phyloP scores from a whole-genome alignment of 2,329 filamentous ascomycete genomes.

The Penicillium capsulatum region DNA sequence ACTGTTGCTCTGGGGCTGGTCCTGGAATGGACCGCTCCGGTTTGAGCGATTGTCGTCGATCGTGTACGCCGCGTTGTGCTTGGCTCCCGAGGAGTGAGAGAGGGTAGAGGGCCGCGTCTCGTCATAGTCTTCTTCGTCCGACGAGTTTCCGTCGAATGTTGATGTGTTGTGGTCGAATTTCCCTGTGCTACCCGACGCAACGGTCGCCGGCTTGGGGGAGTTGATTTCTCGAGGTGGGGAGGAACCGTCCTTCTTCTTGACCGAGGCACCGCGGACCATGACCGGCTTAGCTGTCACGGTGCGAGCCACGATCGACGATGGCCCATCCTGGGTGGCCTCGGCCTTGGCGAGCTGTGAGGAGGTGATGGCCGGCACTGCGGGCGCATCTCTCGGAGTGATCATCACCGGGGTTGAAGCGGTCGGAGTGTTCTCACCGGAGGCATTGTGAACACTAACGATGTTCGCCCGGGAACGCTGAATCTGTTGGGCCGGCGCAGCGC shows the following conservation, averaged over 20 bases:
- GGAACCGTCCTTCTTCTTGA: constrained; percentile 31
- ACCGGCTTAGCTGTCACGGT: constrained; percentile 44
- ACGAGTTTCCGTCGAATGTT: constrained; percentile 33
- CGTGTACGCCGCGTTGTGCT: too few species aligned
- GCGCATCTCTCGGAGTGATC: constrained; percentile 46
- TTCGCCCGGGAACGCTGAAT: constrained; percentile 84
- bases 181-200: constrained; percentile 14
- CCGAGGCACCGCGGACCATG: constrained; percentile 39
- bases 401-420: constrained; percentile 38
- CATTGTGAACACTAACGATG: constrained; percentile 85
- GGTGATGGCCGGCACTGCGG: constrained; percentile 70
- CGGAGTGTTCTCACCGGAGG: constrained; percentile 48
- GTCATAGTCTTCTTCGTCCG: constrained; percentile 29
- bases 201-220: constrained; percentile 7
- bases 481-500: constrained; percentile 72
- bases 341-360: constrained; percentile 40
- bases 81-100: constrained; percentile 21
- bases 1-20: constrained; percentile 24
- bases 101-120: constrained; percentile 11
- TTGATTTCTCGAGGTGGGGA: too few species aligned
- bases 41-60: too few species aligned
- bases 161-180: constrained; percentile 25
- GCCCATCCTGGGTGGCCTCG: constrained; percentile 31
- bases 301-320: constrained; percentile 43
- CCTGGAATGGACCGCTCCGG: constrained; percentile 27